A percentile compares a stretch with the other conserved stretches of the same genome.
phyloP scores from a whole-genome alignment of 441 rosid genomes.

The Viola pubescens region DNA sequence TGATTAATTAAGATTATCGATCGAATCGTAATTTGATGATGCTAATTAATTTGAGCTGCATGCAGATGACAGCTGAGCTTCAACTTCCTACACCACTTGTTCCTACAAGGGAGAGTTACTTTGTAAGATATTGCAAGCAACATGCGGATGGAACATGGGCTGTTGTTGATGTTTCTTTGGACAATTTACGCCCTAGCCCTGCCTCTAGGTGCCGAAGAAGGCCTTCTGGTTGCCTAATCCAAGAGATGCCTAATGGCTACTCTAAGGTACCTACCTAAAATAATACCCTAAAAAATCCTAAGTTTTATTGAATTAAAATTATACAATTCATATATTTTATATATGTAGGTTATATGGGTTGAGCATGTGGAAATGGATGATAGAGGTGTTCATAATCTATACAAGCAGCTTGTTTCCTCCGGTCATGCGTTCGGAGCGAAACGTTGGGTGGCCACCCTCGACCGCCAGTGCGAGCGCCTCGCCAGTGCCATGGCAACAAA shows the following conservation, averaged over 20 bases:
- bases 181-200: constrained; percentile 55
- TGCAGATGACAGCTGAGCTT: constrained; percentile 74
- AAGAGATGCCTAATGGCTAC: constrained; percentile 68
- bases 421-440: constrained; percentile 81
- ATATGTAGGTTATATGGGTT: constrained; percentile 72
- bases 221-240: constrained; percentile 86
- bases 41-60: neutral
- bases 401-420: constrained; percentile 46
- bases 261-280: constrained; percentile 41
- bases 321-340: neutral
- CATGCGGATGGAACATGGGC: constrained; percentile 79
- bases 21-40: neutral
- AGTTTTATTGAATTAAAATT: neutral
- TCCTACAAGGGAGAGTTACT: constrained; percentile 64
- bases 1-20: neutral
- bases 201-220: constrained; percentile 46
- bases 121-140: constrained; percentile 62
- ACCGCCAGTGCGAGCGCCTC: constrained; percentile 70
- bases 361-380: constrained; percentile 87
- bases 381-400: constrained; percentile 46
- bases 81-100: constrained; percentile 74
- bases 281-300: too few relatives aligned
- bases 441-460: constrained; percentile 75
- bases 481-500: constrained; percentile 57
- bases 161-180: constrained; percentile 88